These are phyloP conservation scores for Colletotrichum scovillei DNA, from an alignment of 2,329 filamentous ascomycete genomes.

Conservation along the genomic window DNA sequence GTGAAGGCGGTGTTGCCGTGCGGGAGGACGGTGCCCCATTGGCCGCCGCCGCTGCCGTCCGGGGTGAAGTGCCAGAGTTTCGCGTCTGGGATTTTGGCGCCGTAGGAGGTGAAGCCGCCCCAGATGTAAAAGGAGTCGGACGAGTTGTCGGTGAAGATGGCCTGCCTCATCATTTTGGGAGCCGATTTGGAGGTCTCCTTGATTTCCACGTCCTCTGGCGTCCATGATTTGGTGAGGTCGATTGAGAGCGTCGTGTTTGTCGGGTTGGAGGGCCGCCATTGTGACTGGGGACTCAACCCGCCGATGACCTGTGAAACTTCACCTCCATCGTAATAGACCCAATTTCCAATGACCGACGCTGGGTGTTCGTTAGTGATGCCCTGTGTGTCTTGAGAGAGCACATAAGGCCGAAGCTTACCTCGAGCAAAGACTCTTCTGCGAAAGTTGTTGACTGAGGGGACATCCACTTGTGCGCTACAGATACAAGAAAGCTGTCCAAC, in stretches of 20 bases:
- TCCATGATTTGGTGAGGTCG: conserved; percentile 35
- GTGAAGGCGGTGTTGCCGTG: conserved; percentile 22
- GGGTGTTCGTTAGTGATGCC: background rate
- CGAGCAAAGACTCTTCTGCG: conserved; percentile 23
- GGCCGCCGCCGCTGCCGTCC: conserved; percentile 30
- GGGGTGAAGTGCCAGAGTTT: conserved; percentile 33
- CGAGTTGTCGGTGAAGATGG: conserved; percentile 21
- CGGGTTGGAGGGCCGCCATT: background rate
- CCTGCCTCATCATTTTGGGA: conserved; percentile 28
- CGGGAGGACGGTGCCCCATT: conserved; percentile 32
- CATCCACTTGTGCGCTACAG: conserved; percentile 11
- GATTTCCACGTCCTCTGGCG: conserved; percentile 19
- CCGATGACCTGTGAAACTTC: conserved; percentile 22
- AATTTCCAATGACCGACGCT: conserved; percentile 27
- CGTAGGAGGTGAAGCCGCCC: conserved; percentile 29
- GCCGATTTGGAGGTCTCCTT: conserved; percentile 23
- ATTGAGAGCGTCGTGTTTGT: conserved; percentile 37
- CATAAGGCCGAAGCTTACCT: background rate
- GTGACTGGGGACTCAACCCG: background rate
- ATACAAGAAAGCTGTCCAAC: conserved; percentile 9
- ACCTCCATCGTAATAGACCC: conserved; percentile 31
- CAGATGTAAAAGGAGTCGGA: conserved; percentile 35
- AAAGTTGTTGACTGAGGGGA: conserved; percentile 15
- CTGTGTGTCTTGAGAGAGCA: background rate
- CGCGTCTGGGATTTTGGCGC: conserved; percentile 1